Evolutionary conservation across 2,329 filamentous ascomycete genomes (phyloP).

Genomic region (Cryphonectria radicalis): DNA sequence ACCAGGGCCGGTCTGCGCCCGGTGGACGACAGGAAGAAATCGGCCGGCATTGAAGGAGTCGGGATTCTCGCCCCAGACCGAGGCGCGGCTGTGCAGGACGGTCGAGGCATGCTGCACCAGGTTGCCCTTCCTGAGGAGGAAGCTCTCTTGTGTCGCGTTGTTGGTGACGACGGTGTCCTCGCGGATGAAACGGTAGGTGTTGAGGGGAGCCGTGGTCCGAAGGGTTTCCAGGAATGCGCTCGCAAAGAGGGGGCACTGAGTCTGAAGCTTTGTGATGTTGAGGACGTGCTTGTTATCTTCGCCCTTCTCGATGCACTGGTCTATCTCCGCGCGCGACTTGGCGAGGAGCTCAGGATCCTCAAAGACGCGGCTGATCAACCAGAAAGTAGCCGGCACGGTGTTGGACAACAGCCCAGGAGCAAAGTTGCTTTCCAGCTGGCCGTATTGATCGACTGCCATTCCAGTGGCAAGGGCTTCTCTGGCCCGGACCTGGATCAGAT

Average conservation of each 20-base stretch:
- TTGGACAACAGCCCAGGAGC: not conserved
- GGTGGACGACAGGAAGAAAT: not conserved
- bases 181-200: not conserved
- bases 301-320: not conserved
- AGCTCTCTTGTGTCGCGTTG: not conserved
- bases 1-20: not conserved
- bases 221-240: not conserved
- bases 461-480: not conserved
- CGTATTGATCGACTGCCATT: not conserved
- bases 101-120: slow-evolving; percentile 2
- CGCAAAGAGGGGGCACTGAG: not conserved
- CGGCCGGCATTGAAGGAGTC: not conserved
- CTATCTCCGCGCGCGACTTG: not conserved
- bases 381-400: not conserved
- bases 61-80: not conserved
- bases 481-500: not conserved
- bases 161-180: not conserved
- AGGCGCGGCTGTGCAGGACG: not conserved
- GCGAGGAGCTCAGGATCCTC: not conserved
- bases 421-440: slow-evolving; percentile 1
- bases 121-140: not conserved
- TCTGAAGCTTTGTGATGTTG: not conserved
- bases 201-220: not conserved
- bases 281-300: not conserved
- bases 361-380: slow-evolving; percentile 1